Base-by-base conservation (phyloP, 1,284 basidiomycete species). In the Ustilago vetiveriae region DNA sequence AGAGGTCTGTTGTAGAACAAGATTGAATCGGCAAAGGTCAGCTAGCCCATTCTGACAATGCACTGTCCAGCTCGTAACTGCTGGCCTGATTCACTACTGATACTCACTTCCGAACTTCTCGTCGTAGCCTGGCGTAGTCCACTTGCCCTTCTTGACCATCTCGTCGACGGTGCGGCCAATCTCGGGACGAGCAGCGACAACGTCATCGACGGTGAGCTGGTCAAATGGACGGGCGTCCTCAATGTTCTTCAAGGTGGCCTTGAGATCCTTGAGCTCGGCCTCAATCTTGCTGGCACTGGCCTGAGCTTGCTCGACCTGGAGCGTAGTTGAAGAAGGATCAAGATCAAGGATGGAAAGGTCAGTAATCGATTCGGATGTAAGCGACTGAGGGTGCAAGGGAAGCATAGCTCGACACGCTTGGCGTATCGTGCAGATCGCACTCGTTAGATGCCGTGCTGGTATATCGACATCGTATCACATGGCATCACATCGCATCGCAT, bases 111-210 rank as follows among this genome's bases (percentile, higher is more conserved):
- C 80, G 49, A 80, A 81, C 75, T 79, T 81, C 70, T 81, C 80
- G 45, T 75, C 69, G 78, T 82, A 82, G 36, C 79, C 79, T 32
- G 80, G 80, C 57, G 96, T 92, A 82, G 90, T 91, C 91, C 93
- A 98, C 86, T 98, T 98, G 84, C 96, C 96, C 87, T 98, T 96
- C 88, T 92, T 90, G 80, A 98, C 84, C 94, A 98, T 98, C 78
- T 89, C 94, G 86, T 98, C 93, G 75, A 97, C 92, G 43, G 92
- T 89, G 84, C 96, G 89, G 48, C 87, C 85, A 82, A 98, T 90
- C 84, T 94, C 92, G 43, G 96, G 96, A 83, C 94, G 90, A 46
- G 96, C 95, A 70, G 90, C 87, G 74, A 90, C 89, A 76, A 98
- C 92, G 75, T 99, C 96, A 78, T 91, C 89, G 69, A 89, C 92